Percentiles rank a stretch among this genome's conserved stretches.
These are phyloP conservation scores for Boeremia lycopersici DNA, from an alignment of 2,329 filamentous ascomycete genomes.

Conservation along the genomic window DNA sequence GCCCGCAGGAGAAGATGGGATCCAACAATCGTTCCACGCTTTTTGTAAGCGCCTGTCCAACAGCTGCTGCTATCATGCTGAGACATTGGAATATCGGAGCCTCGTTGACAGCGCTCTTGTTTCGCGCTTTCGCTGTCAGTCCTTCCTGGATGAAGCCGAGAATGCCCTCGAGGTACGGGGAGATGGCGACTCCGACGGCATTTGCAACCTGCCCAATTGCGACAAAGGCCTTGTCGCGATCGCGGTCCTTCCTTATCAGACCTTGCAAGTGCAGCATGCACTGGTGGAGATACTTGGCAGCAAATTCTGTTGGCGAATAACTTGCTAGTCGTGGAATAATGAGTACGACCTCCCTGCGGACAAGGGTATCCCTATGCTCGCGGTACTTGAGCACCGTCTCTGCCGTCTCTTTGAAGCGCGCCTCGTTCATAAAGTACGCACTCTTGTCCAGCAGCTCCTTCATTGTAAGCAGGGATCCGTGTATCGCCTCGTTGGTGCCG, in stretches of 20 bases:
- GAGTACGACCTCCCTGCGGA: slow-evolving; percentile 86
- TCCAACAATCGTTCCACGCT: slow-evolving; percentile 96
- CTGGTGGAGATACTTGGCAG: slow-evolving; percentile 83
- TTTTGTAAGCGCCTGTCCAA: slow-evolving; percentile 95
- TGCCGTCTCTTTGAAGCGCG: slow-evolving; percentile 83
- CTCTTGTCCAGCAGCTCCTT: slow-evolving; percentile 93
- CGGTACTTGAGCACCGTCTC: slow-evolving; percentile 92
- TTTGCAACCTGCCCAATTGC: slow-evolving; percentile 97
- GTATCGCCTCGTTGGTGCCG: slow-evolving; percentile 83
- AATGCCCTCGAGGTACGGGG: slow-evolving; percentile 92
- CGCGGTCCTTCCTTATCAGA: slow-evolving; percentile 86
- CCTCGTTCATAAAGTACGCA: slow-evolving; percentile 98
- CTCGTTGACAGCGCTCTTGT: slow-evolving; percentile 62
- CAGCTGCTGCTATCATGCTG: slow-evolving; percentile 91
- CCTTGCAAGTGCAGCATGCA: slow-evolving; percentile 97
- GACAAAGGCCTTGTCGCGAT: slow-evolving; percentile 93
- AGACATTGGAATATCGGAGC: slow-evolving; percentile 95
- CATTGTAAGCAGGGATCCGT: slow-evolving; percentile 90
- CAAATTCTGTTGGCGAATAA: slow-evolving; percentile 91
- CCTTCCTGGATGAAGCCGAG: slow-evolving; percentile 92
- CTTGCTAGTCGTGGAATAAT: slow-evolving; percentile 92
- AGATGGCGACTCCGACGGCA: slow-evolving; percentile 92
- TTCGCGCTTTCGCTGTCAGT: slow-evolving; percentile 76
- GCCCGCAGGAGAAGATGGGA: slow-evolving; percentile 94
- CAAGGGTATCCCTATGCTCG: slow-evolving; percentile 86